Percentiles rank a stretch among this genome's conserved stretches.
phyloP scores from a whole-genome alignment of 2,329 filamentous ascomycete genomes.

The Zasmidium cellare region DNA sequence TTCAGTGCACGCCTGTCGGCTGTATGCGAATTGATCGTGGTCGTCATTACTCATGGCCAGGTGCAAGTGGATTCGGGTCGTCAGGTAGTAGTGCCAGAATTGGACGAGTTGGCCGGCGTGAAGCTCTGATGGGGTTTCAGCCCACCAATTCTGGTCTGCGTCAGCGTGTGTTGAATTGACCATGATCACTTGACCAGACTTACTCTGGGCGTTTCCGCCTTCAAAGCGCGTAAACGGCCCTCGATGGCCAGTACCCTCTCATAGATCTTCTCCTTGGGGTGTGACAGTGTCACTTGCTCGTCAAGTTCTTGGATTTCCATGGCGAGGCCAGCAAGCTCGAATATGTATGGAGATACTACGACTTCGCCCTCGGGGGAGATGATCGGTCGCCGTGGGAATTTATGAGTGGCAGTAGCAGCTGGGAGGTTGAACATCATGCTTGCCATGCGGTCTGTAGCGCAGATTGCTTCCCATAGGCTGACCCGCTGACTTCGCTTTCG shows the following conservation, averaged over 20 bases:
- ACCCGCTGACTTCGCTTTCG: conserved; percentile 19
- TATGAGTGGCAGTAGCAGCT: conserved; percentile 30
- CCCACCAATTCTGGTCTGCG: conserved; percentile 10
- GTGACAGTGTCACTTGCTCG: conserved; percentile 19
- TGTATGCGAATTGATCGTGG: conserved; percentile 26
- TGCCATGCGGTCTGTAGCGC: conserved; percentile 33
- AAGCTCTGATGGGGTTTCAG: conserved; percentile 6
- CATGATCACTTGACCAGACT: conserved; percentile 16
- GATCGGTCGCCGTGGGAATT: conserved; percentile 17
- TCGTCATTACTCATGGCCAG: conserved; percentile 27
- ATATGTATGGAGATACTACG: conserved; percentile 25
- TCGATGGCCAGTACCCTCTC: conserved; percentile 29
- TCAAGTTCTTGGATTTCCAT: conserved; percentile 29
- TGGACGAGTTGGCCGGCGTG: conserved; percentile 24
- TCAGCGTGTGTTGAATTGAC: background rate
- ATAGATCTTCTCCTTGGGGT: conserved; percentile 22
- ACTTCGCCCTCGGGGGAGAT: conserved; percentile 25
- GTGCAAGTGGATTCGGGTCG: conserved; percentile 26
- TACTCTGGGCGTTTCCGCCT: conserved; percentile 23
- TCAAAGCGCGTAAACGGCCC: conserved; percentile 27
- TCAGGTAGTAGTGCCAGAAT: conserved; percentile 31
- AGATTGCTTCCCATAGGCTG: conserved; percentile 37
- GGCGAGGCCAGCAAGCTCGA: conserved; percentile 28
- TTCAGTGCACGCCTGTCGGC: conserved; percentile 26
- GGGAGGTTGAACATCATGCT: conserved; percentile 40